Evolutionary conservation across 176 grass and related monocot genomes (phyloP).

Genomic region (Aegilops bicornis): DNA sequence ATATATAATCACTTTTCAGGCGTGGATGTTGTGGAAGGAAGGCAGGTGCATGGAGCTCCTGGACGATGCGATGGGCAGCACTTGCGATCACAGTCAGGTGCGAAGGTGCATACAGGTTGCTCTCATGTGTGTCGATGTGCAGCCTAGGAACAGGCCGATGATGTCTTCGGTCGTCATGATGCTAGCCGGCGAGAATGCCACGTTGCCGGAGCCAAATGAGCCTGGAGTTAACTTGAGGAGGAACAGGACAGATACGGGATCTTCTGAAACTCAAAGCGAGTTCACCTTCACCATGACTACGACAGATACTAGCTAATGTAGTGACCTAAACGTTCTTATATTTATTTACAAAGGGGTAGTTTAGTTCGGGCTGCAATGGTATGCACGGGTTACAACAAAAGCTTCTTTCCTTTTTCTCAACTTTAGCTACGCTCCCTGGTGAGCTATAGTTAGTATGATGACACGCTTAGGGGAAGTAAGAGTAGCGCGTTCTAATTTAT

Average conservation of each 20-base stretch:
- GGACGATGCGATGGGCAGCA: slow-evolving; percentile 21
- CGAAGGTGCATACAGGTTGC: slow-evolving; percentile 42
- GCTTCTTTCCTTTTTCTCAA: too few species aligned
- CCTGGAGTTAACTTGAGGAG: slow-evolving; percentile 28
- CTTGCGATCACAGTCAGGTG: slow-evolving; percentile 9
- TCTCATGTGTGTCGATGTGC: slow-evolving; percentile 42
- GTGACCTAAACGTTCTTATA: too few species aligned
- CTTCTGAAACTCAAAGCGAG: neutral
- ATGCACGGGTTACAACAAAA: neutral
- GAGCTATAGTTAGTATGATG: too few species aligned
- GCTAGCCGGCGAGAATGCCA: slow-evolving; percentile 43
- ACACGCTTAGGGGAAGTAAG: too few species aligned
- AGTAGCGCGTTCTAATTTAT: too few species aligned
- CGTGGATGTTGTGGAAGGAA: slow-evolving; percentile 53
- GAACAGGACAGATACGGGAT: slow-evolving; percentile 24
- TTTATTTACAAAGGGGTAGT: neutral
- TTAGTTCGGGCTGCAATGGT: neutral
- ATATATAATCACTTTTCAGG: neutral
- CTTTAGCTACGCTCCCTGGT: too few species aligned
- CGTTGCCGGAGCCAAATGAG: slow-evolving; percentile 39
- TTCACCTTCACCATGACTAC: neutral
- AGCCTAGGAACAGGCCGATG: slow-evolving; percentile 40
- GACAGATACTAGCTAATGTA: slow-evolving; percentile 5
- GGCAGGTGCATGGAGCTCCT: slow-evolving; percentile 5
- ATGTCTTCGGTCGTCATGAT: slow-evolving; percentile 52